phyloP scores from a whole-genome alignment of 1,284 basidiomycete species.

The Naganishia sp. region DNA sequence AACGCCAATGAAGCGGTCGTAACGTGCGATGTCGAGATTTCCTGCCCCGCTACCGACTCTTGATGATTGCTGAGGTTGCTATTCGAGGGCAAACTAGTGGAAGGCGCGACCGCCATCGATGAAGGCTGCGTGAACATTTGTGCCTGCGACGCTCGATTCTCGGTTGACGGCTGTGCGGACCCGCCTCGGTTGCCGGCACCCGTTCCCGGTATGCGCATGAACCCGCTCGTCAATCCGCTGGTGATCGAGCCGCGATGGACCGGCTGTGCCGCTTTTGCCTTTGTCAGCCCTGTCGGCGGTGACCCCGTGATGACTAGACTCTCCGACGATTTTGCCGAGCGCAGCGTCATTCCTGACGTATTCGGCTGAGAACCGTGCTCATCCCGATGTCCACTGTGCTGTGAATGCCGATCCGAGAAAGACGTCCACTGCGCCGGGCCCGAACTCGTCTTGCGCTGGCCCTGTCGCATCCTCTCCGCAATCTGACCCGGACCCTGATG shows the following conservation, averaged over 20 bases:
- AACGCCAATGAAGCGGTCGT: conserved; percentile 12
- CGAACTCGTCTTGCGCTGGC: conserved; percentile 8
- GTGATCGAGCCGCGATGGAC: conserved; percentile 9
- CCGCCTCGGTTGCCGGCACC: conserved; percentile 7
- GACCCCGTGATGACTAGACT: conserved; percentile 1
- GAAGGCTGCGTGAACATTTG: conserved; percentile 18
- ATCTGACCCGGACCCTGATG: conserved; percentile 9
- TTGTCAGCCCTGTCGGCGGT: conserved; percentile 6
- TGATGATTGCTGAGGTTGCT: conserved; percentile 21
- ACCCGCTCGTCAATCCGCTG: conserved; percentile 20
- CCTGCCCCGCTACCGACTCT: conserved; percentile 11
- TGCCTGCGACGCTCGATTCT: background rate
- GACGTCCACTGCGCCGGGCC: conserved; percentile 17
- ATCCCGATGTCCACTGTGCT: conserved; percentile 5
- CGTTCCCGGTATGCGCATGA: conserved; percentile 23
- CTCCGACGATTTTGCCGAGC: conserved; percentile 15
- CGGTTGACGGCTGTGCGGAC: background rate
- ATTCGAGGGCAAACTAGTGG: conserved; percentile 21
- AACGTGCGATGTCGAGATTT: conserved; percentile 14
- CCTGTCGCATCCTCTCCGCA: conserved; percentile 2
- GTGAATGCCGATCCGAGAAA: conserved; percentile 19
- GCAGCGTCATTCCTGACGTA: conserved; percentile 7
- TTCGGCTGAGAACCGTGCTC: conserved; percentile 10
- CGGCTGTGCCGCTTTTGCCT: background rate
- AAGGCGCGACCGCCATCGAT: conserved; percentile 22